These are phyloP conservation scores for Spinellus fusiger DNA, from an alignment of 192 early-diverging fungal genomes.

Conservation along the genomic window DNA sequence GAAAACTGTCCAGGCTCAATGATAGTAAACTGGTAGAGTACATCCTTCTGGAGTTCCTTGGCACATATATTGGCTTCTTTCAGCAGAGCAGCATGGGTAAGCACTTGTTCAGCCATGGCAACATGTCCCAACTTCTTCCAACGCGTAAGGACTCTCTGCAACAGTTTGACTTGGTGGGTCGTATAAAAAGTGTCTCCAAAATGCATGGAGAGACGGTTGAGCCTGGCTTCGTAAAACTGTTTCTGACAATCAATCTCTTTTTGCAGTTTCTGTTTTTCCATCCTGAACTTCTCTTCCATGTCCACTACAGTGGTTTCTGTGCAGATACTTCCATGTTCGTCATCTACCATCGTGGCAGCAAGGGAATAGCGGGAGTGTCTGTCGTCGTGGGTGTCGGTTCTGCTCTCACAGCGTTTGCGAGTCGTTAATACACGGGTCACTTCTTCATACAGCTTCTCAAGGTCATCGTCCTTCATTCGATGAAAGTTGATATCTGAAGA, in stretches of 20 bases:
- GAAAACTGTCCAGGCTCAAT: constrained; percentile 50
- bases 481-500: constrained; percentile 35
- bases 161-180: constrained; percentile 26
- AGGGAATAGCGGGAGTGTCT: not conserved
- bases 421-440: constrained; percentile 43
- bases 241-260: constrained; percentile 41
- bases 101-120: constrained; percentile 56
- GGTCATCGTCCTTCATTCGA: constrained; percentile 49
- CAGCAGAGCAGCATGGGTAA: constrained; percentile 60
- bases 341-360: constrained; percentile 14
- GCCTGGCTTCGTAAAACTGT: constrained; percentile 49
- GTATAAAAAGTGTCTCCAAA: constrained; percentile 3
- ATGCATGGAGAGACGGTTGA: constrained; percentile 35
- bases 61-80: constrained; percentile 90
- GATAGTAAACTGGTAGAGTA: constrained; percentile 78
- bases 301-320: constrained; percentile 12
- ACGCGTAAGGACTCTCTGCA: constrained; percentile 34
- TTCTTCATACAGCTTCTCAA: constrained; percentile 50
- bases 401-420: constrained; percentile 45
- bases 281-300: constrained; percentile 35
- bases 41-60: constrained; percentile 72
- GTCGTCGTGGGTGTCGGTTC: constrained; percentile 10
- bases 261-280: constrained; percentile 46
- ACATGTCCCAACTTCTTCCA: constrained; percentile 53
- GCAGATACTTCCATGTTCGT: constrained; percentile 19